These are phyloP conservation scores for Trichoderma breve DNA, from an alignment of 2,329 filamentous ascomycete species.

Conservation along the genomic window DNA sequence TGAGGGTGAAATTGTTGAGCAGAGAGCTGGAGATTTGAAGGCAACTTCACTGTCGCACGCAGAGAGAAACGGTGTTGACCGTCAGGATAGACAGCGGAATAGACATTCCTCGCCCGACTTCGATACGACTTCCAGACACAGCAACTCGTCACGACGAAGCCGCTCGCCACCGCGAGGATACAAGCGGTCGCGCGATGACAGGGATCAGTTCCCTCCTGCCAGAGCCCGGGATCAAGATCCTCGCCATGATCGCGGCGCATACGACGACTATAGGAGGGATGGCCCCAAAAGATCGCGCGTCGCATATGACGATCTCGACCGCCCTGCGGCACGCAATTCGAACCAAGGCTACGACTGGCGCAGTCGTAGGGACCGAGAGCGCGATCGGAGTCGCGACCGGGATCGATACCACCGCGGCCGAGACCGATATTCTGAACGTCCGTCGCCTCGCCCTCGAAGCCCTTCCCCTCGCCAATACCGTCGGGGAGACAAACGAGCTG, in stretches of 20 bases:
- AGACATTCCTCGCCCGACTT: constrained; percentile 58
- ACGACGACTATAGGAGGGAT: constrained; percentile 56
- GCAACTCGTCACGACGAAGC: constrained; percentile 45
- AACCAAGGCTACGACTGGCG: constrained; percentile 50
- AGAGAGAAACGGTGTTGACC: constrained; percentile 86
- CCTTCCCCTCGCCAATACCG: constrained; percentile 47
- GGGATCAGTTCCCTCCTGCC: constrained; percentile 53
- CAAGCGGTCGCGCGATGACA: constrained; percentile 66
- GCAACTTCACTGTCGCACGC: constrained; percentile 80
- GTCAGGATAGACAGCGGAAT: constrained; percentile 75
- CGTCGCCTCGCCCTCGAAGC: constrained; percentile 53
- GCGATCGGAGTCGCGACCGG: constrained; percentile 29
- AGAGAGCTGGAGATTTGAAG: constrained; percentile 65
- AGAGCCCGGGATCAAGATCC: constrained; percentile 48
- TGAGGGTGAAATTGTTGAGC: constrained; percentile 84
- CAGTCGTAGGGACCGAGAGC: constrained; percentile 42
- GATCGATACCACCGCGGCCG: constrained; percentile 33
- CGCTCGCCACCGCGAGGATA: constrained; percentile 64
- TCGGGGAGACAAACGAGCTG: constrained; percentile 37
- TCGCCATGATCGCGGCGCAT: constrained; percentile 59
- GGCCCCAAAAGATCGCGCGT: constrained; percentile 47
- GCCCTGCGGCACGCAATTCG: constrained; percentile 43
- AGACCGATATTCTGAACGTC: constrained; percentile 53
- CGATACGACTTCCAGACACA: constrained; percentile 45
- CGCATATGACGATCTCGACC: constrained; percentile 58